Base-by-base conservation (phyloP, 179 eudicot genomes). In the Silene noctiflora region DNA sequence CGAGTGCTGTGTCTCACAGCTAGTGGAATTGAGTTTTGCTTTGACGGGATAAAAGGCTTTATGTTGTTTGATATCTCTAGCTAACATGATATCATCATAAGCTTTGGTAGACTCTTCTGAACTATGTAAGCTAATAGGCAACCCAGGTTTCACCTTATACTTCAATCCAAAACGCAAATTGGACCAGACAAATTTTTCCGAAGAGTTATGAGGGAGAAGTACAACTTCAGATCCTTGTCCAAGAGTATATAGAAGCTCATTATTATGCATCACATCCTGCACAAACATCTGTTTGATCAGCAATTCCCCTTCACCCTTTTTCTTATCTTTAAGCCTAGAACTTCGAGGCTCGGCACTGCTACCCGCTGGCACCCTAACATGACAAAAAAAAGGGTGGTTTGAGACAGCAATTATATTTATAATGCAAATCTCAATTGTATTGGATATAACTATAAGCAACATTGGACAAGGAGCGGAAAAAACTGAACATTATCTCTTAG, bases 251-350 rank as follows among this genome's bases (percentile, higher is more conserved):
- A 95, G 91, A 76, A 93, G 85, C 33, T 85, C 81, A 74, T 89
- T 95, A 74, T 90, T 93, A 81, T 87, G 88, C 64, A 88, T 75
- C 35, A 93, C 89, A 77, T 93, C 98, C 83, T 91, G 82, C 74
- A 89, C 84, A 88, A 95, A 95, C 63, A 83, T 79, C 84, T 91
- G 90, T 84, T 93, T 95, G 74, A 93, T 85, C 84, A 95, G 77
- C 71, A 82, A 80, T 71, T 95, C 98, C 58, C 99, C 97, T 82
- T 93, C 99, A 67, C 91, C 89, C 84, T 84, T 95, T 79, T 85
- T 88, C 83, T 82, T 95, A 79, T 93, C 94, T 83, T 88, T 95
- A 74, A 95, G 80, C 44, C 99, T 86, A 68, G 98, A 95, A 86
- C 99, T 95, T 83, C 97, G 86, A 35, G 98, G 98, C 77, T 85